Base-by-base conservation (phyloP, 108 stramenopile species). In the Parmales sp. region DNA sequence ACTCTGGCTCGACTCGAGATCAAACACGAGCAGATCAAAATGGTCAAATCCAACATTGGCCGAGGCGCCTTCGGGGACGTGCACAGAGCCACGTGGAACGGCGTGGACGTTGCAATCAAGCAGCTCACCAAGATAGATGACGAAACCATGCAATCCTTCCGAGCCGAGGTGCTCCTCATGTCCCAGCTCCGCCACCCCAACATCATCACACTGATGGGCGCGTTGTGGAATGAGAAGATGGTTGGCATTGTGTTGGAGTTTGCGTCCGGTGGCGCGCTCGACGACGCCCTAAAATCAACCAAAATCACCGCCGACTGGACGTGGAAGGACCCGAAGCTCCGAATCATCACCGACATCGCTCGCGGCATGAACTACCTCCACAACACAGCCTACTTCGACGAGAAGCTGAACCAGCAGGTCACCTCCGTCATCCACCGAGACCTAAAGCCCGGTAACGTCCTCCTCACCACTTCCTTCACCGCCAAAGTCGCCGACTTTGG, bases 401-500 rank as follows among this genome's bases (percentile, higher is more conserved):
- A 34, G 4, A 60, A 60, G 54, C 26, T 13, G 29, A 34, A 60
- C n/a, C 31, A 28, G 54, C 29, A 11, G 13, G 29, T 38, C 3
- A 63, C 51, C 2, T 63, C 38, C 7, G 39, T 78, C 31, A 65
- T 78, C 48, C 77, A 78, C 68, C 54, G 77, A 0, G 77, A 78
- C 38, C 29, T 78, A 1, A 78, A 78, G 63, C 66, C 68, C 7
- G 63, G 60, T 16, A 78, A 78, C 64, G 28, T 69, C 0, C 65
- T 78, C 11, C 16, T 46, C 37, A 38, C 51, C 19, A 19, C 20
- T 36, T 63, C 67, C 25, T 69, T 63, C 1, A 65, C 37, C 0
- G 11, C 13, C 19, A 78, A 78, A 28, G 20, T 81, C 20, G 77
- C 76, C 64, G 80, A 81, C 44, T 81, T 81, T 41, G 80, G 80